These are phyloP conservation scores for Sordariomycetes sp. DNA, from an alignment of 2,329 filamentous ascomycete genomes.

Conservation along the genomic window DNA sequence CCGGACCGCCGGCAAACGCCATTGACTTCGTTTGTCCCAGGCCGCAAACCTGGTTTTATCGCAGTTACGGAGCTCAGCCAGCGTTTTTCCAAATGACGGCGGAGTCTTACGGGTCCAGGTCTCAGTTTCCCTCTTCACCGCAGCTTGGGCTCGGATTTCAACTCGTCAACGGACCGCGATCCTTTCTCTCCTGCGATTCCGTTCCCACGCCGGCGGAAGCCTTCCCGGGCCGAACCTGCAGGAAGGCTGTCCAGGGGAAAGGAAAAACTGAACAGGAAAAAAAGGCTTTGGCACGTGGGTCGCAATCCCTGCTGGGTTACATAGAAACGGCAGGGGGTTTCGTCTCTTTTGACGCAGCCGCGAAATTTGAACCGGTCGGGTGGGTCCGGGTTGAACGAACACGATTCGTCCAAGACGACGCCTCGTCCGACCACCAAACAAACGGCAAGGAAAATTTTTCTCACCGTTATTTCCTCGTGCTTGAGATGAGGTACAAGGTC, in stretches of 20 bases:
- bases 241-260: no score
- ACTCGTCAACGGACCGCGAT: no score
- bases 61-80: no score
- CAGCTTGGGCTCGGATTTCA: no score
- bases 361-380: not conserved
- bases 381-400: not conserved
- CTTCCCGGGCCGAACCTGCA: no score
- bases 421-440: not conserved
- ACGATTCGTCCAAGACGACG: not conserved
- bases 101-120: no score
- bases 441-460: not conserved
- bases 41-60: no score
- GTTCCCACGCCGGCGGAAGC: no score
- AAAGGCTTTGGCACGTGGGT: not conserved
- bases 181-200: no score
- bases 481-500: not conserved
- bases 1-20: no score
- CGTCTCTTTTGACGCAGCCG: not conserved
- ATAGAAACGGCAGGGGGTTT: not conserved
- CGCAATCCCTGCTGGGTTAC: not conserved
- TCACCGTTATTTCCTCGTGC: not conserved
- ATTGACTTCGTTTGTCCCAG: not conserved
- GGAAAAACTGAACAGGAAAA: not conserved
- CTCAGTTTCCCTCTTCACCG: no score
- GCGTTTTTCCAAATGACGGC: no score